phyloP scores from a whole-genome alignment of 768 basidiomycete genomes.

The Tricholoma matsutake region DNA sequence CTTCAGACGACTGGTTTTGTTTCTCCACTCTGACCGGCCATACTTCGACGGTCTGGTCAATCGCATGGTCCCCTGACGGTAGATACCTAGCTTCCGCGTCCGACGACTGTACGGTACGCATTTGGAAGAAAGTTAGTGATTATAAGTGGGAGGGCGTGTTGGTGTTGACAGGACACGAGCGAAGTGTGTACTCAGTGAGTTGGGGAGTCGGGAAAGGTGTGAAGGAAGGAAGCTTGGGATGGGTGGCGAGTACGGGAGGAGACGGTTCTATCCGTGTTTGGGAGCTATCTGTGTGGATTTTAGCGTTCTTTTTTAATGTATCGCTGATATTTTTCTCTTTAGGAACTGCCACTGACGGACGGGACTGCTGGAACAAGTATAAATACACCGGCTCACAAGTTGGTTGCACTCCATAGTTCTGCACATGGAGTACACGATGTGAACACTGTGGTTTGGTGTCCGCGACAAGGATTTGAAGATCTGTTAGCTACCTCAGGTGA shows the following conservation, averaged over 20 bases:
- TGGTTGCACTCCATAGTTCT: constrained; percentile 55
- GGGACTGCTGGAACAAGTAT: constrained; percentile 5
- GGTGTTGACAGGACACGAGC: constrained; percentile 60
- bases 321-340: neutral
- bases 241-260: constrained; percentile 82
- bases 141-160: constrained; percentile 62
- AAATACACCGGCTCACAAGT: constrained; percentile 30
- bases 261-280: constrained; percentile 85
- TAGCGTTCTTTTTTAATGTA: neutral
- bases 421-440: constrained; percentile 86
- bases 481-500: constrained; percentile 83
- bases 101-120: constrained; percentile 78
- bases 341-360: constrained; percentile 27
- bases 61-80: constrained; percentile 78
- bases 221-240: constrained; percentile 52
- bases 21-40: constrained; percentile 82
- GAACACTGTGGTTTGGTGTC: constrained; percentile 85
- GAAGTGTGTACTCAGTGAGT: constrained; percentile 78
- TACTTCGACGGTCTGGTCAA: constrained; percentile 85
- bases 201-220: constrained; percentile 53
- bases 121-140: constrained; percentile 73
- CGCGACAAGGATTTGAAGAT: constrained; percentile 57
- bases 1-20: constrained; percentile 91
- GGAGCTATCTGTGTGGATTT: constrained; percentile 57
- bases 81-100: constrained; percentile 83